A percentile compares a stretch with the other conserved stretches of the same genome.
Evolutionary conservation across 1,284 basidiomycete genomes (phyloP).

Genomic region (Puccinia horiana): DNA sequence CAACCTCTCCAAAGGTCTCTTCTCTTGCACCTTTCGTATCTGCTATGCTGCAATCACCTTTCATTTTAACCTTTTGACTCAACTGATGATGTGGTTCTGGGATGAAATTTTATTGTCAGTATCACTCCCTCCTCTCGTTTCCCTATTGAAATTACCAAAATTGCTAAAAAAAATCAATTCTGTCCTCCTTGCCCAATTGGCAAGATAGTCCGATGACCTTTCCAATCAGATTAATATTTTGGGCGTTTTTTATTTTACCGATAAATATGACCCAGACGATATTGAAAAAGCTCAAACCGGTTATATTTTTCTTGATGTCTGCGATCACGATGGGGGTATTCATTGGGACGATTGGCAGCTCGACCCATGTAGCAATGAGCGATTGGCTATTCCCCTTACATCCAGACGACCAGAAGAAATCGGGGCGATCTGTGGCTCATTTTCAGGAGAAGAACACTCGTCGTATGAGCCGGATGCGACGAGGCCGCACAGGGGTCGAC

Average conservation of each 20-base stretch:
- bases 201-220: conserved; percentile 19
- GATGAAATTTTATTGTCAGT: conserved; percentile 23
- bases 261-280: background rate
- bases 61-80: background rate
- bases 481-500: background rate
- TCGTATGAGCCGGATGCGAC: background rate
- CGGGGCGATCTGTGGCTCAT: no score
- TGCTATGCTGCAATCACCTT: background rate
- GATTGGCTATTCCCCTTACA: conserved; percentile 17
- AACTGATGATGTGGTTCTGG: conserved; percentile 12
- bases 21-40: background rate
- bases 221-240: conserved; percentile 4
- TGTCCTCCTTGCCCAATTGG: no score
- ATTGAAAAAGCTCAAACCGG: conserved; percentile 7
- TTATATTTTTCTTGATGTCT: conserved; percentile 3
- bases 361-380: background rate
- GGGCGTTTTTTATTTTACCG: background rate
- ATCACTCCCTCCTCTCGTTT: background rate
- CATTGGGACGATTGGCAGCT: background rate
- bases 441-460: background rate
- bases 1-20: background rate
- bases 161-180: background rate
- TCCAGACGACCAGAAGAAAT: background rate
- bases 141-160: background rate
- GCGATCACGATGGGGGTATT: background rate